Percentiles rank a stretch among this genome's conserved stretches.
Conservation (phyloP, 441 rosid species). For the Croton laevigatus region DNA sequence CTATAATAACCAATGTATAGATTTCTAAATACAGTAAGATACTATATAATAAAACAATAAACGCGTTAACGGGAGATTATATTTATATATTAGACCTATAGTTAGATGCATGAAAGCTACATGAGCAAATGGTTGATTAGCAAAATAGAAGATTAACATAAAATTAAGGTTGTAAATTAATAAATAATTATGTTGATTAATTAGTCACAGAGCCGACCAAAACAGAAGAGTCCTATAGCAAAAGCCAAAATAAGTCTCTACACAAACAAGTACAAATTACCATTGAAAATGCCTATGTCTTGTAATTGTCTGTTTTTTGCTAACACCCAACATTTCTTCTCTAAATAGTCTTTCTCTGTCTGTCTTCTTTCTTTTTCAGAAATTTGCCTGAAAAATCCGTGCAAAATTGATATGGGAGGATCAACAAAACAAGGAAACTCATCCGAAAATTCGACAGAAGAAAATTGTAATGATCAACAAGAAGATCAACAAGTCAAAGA, state of each 20-base stretch:
- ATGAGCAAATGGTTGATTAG: conserved; percentile 11
- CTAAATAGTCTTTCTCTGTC: not conserved
- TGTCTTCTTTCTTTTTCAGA: not conserved
- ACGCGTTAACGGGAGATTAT: conserved; percentile 12
- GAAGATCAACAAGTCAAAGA: conserved; percentile 28
- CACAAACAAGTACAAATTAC: conserved; percentile 14
- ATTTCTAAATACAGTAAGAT: not conserved
- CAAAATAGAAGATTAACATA: not conserved
- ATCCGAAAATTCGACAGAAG: conserved; percentile 34
- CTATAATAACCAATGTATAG: not conserved
- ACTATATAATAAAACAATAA: not conserved
- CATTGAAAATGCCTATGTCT: conserved; percentile 34
- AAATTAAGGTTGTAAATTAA: not conserved
- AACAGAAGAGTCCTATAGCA: conserved; percentile 21
- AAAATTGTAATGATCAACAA: conserved; percentile 18
- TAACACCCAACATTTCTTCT: not conserved
- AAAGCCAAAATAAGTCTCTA: conserved; percentile 28
- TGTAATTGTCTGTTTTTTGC: conserved; percentile 29
- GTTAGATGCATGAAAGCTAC: conserved; percentile 26
- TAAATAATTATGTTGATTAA: conserved; percentile 12
- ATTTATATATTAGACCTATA: not conserved
- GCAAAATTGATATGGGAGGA: conserved; percentile 28
- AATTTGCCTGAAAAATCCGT: too few species aligned
- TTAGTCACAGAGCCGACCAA: conserved; percentile 30
- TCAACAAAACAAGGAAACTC: conserved; percentile 25